Evolutionary conservation across 345 rosid genomes (phyloP), one percentile per base, ranked within the genome.

Genomic region (Eucalyptus erythrocorys): DNA sequence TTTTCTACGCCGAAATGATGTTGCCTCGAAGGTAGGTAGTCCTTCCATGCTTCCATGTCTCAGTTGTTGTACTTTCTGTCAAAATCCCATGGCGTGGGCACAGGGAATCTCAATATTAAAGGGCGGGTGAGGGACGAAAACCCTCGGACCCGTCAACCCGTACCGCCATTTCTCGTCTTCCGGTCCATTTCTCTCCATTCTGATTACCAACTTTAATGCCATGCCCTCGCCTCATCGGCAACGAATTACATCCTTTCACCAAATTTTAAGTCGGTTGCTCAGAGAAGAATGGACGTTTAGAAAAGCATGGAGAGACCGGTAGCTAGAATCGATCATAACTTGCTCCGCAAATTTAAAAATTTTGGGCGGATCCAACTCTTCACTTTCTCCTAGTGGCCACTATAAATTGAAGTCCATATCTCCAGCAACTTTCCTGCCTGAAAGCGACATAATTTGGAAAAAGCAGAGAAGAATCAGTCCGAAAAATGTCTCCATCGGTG

Each of bases 21-120:
- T 59, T 26, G 14, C 4, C 64, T 59, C 32, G 1, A 26, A 59
- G 15, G 14, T 57, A 0, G 6, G 11, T 0, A 26, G 30, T 11
- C 14, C 10, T 57, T 14, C 5, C 6, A n/a, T n/a, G n/a, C n/a
- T n/a, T n/a, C n/a, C n/a, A 51, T 51, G 22, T 51, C 14, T 57
- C n/a, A 3, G 0, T 10, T 10, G 64, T 10, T 10, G n/a, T 57
- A 26, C 66, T 26, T 57, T 57, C 0, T 57, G 64, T 24, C 6
- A 0, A 57, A 57, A 57, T 57, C n/a, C n/a, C 64, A 57, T 10
- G 64, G 66, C 26, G 66, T 59, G 66, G 66, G n/a, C 0, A 59
- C 2, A 59, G n/a, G 32, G 66, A 2, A 26, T 59, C 66, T 59
- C 66, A 26, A 59, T 59, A 26, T 59, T 59, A 59, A 15, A 14